These are phyloP conservation scores for Citrullus mucosospermus DNA, from an alignment of 306 rosid genomes.

Conservation along the genomic window DNA sequence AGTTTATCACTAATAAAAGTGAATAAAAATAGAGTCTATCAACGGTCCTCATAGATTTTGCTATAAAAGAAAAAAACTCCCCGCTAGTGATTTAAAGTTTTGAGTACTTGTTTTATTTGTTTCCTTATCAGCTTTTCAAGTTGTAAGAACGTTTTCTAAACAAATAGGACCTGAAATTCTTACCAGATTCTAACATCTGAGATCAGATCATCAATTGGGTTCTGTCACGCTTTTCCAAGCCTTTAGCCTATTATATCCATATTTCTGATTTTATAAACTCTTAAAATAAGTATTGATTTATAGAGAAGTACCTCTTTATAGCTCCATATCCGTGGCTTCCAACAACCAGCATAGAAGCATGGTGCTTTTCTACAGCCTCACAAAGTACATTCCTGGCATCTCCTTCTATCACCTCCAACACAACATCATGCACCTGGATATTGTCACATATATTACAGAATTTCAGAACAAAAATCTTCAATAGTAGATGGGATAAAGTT, in stretches of 20 bases:
- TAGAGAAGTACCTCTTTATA: conserved; percentile 38
- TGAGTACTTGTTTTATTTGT: not conserved
- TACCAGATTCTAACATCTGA: not conserved
- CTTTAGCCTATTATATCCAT: too few relatives aligned
- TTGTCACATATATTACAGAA: not conserved
- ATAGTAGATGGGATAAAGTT: not conserved
- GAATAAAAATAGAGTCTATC: too few relatives aligned
- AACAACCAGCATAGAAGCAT: conserved; percentile 24
- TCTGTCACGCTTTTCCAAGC: too few relatives aligned
- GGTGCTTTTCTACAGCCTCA: conserved; percentile 25
- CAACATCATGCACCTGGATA: conserved; percentile 16
- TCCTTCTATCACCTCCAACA: conserved; percentile 24
- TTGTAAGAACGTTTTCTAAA: not conserved
- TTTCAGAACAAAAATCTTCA: not conserved
- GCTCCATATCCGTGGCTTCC: conserved; percentile 44
- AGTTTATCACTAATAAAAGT: too few relatives aligned
- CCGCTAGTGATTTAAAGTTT: not conserved
- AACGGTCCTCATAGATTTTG: too few relatives aligned
- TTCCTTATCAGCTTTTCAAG: not conserved
- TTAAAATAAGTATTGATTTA: too few relatives aligned
- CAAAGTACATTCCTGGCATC: conserved; percentile 30
- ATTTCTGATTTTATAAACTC: too few relatives aligned
- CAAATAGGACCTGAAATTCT: not conserved
- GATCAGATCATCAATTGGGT: not conserved
- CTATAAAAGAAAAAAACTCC: not conserved